Percentiles rank a stretch among this genome's conserved stretches.
Evolutionary conservation across 2,329 filamentous ascomycete genomes (phyloP).

Genomic region (Dactylonectria estremocensis): DNA sequence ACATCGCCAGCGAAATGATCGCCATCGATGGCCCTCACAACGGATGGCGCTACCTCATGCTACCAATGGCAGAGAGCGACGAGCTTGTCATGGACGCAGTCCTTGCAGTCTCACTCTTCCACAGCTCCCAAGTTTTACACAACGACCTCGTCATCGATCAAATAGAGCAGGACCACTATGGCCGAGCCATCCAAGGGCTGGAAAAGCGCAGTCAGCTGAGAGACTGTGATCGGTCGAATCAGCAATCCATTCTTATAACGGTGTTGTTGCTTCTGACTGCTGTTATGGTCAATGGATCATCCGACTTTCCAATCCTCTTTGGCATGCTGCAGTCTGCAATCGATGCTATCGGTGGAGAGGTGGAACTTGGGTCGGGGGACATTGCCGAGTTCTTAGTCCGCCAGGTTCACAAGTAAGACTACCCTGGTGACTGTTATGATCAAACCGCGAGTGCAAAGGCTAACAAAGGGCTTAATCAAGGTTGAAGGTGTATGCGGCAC

Average conservation of each 20-base stretch:
- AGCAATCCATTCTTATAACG: slow-evolving; percentile 20
- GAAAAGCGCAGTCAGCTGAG: slow-evolving; percentile 10
- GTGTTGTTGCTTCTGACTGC: slow-evolving; percentile 19
- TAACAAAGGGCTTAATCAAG: no score
- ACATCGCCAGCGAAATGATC: slow-evolving; percentile 45
- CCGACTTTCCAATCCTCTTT: slow-evolving; percentile 22
- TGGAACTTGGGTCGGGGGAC: slow-evolving; percentile 1
- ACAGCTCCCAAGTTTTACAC: neutral
- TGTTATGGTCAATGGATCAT: slow-evolving; percentile 23
- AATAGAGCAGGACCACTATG: no score
- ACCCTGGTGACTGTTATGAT: no score
- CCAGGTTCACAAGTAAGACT: slow-evolving; percentile 26
- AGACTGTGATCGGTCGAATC: slow-evolving; percentile 13
- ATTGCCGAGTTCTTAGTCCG: slow-evolving; percentile 18
- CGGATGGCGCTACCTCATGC: slow-evolving; percentile 40
- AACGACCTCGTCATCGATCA: neutral
- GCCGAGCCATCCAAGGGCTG: slow-evolving; percentile 24
- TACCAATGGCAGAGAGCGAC: slow-evolving; percentile 39
- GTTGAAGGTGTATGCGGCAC: slow-evolving; percentile 14
- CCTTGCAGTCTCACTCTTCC: neutral
- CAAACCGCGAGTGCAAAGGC: no score
- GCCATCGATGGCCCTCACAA: slow-evolving; percentile 40
- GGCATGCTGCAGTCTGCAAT: slow-evolving; percentile 20
- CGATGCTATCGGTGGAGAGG: slow-evolving; percentile 18
- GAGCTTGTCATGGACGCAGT: slow-evolving; percentile 44